A percentile compares a stretch with the other conserved stretches of the same genome.
Evolutionary conservation across 768 basidiomycete species (phyloP).

Genomic region (Rhizopogon vinicolor): DNA sequence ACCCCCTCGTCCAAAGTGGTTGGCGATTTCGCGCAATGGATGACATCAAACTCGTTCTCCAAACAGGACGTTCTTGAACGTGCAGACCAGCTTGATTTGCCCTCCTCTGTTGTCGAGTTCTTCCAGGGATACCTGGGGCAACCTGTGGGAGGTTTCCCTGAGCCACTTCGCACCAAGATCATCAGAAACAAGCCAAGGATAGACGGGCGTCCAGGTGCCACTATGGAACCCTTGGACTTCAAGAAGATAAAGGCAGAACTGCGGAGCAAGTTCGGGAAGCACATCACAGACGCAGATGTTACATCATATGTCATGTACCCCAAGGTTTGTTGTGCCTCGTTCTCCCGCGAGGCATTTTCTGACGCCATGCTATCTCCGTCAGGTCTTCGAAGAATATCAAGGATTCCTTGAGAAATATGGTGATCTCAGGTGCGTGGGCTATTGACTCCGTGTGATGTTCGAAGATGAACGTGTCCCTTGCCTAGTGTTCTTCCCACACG

Average conservation of each 20-base stretch:
- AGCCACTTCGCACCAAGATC: conserved; percentile 85
- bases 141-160: conserved; percentile 98
- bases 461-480: conserved; percentile 11
- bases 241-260: conserved; percentile 94
- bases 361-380: conserved; percentile 11
- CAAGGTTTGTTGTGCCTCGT: conserved; percentile 50
- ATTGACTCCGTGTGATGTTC: conserved; percentile 1
- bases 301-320: conserved; percentile 98
- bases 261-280: conserved; percentile 90
- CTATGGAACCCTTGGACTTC: conserved; percentile 88
- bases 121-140: conserved; percentile 99
- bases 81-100: conserved; percentile 94
- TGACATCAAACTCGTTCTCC: conserved; percentile 90
- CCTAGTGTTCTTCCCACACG: conserved; percentile 91
- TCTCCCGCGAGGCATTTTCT: conserved; percentile 2
- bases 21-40: conserved; percentile 99
- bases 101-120: conserved; percentile 94
- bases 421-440: conserved; percentile 69
- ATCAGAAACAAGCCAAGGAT: conserved; percentile 94
- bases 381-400: conserved; percentile 98
- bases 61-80: conserved; percentile 83
- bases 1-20: conserved; percentile 99
- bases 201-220: conserved; percentile 87
- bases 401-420: conserved; percentile 94
- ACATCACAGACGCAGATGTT: conserved; percentile 91